A percentile compares a stretch with the other conserved stretches of the same genome.
Evolutionary conservation across 768 basidiomycete genomes (phyloP).

Genomic region (Boletus subparvulus): DNA sequence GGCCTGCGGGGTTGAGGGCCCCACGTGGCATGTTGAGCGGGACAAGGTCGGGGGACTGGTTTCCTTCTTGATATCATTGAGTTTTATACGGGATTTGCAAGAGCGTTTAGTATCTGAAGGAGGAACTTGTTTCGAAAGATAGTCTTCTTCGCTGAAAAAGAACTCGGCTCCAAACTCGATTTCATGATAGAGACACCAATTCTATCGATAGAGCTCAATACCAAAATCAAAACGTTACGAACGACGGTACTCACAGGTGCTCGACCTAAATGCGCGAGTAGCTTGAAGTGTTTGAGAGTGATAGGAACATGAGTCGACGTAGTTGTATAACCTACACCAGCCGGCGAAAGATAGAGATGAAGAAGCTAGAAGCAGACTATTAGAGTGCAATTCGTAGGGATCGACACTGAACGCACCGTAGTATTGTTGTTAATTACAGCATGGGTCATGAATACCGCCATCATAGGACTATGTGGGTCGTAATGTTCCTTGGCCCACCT

Average conservation of each 20-base stretch:
- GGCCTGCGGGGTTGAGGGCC: slow-evolving; percentile 13
- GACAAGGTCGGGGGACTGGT: slow-evolving; percentile 32
- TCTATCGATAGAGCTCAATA: slow-evolving; percentile 35
- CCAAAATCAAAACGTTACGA: not conserved
- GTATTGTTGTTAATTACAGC: slow-evolving; percentile 67
- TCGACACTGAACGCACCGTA: slow-evolving; percentile 20
- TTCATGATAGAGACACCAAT: slow-evolving; percentile 53
- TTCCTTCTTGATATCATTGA: slow-evolving; percentile 44
- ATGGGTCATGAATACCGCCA: slow-evolving; percentile 71
- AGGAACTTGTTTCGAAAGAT: slow-evolving; percentile 42
- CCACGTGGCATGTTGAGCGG: slow-evolving; percentile 20
- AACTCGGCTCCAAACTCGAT: slow-evolving; percentile 69
- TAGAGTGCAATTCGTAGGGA: not conserved
- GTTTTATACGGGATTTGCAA: slow-evolving; percentile 27
- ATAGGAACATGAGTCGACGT: slow-evolving; percentile 53
- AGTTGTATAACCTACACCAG: slow-evolving; percentile 21
- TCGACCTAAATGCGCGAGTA: slow-evolving; percentile 67
- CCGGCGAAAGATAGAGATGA: slow-evolving; percentile 41
- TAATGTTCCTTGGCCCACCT: slow-evolving; percentile 60
- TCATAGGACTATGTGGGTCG: slow-evolving; percentile 54
- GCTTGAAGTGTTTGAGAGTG: slow-evolving; percentile 73
- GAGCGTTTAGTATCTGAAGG: slow-evolving; percentile 22
- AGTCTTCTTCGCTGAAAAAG: slow-evolving; percentile 69
- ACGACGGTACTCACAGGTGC: slow-evolving; percentile 49
- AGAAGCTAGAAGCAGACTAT: slow-evolving; percentile 42